Conservation (phyloP, 106 monocot species). For the Posidonia australis region DNA sequence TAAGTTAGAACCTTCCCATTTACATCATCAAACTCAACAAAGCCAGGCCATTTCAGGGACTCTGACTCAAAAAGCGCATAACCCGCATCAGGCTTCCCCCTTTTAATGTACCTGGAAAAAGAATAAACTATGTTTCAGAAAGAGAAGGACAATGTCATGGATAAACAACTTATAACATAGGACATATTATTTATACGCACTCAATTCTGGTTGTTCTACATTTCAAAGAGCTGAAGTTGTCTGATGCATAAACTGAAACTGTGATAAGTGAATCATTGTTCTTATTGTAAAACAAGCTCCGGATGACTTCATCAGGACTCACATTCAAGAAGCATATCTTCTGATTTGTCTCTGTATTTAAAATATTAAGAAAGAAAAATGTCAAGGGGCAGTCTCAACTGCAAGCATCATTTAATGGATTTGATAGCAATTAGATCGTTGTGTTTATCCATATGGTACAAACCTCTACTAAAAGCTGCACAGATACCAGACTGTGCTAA, state of each 20-base stretch:
- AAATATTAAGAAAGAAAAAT: not conserved
- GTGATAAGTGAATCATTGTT: slow-evolving; percentile 74
- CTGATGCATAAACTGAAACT: slow-evolving; percentile 70
- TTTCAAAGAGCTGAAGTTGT: slow-evolving; percentile 64
- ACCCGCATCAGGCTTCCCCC: slow-evolving; percentile 55
- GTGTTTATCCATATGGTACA: no score
- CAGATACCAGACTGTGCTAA: slow-evolving; percentile 68
- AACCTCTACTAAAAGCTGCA: slow-evolving; percentile 84
- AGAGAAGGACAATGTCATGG: not conserved
- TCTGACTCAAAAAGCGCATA: slow-evolving; percentile 79
- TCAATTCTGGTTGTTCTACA: slow-evolving; percentile 71
- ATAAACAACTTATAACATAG: not conserved
- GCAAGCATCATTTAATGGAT: no score
- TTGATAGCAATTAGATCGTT: no score
- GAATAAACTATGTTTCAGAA: slow-evolving; percentile 1
- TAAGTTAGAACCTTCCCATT: slow-evolving; percentile 84
- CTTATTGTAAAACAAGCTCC: slow-evolving; percentile 81
- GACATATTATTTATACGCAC: slow-evolving; percentile 12
- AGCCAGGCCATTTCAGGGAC: slow-evolving; percentile 77
- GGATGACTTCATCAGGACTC: slow-evolving; percentile 70
- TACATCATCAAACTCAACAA: slow-evolving; percentile 87
- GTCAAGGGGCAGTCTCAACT: no score
- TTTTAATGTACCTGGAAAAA: slow-evolving; percentile 50
- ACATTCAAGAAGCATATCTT: slow-evolving; percentile 74
- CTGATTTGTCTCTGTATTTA: slow-evolving; percentile 48